Conservation (phyloP, 768 basidiomycete genomes). For the Pisolithus albus region DNA sequence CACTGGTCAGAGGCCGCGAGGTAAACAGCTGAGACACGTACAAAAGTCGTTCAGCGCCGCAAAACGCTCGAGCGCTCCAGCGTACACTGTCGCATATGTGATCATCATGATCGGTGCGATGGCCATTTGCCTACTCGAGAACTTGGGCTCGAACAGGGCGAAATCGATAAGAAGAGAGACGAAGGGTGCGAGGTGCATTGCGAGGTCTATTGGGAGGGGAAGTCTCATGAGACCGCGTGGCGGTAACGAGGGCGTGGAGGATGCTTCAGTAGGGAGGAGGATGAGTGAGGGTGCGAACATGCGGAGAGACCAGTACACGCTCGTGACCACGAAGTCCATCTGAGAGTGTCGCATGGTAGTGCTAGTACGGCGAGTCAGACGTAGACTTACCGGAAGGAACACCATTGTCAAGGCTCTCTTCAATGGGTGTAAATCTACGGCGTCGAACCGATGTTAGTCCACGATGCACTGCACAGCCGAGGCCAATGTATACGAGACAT, state of each 20-base stretch:
- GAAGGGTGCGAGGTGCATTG: conserved; percentile 56
- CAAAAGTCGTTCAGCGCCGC: neutral
- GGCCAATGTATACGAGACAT: neutral
- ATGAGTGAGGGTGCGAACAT: conserved; percentile 52
- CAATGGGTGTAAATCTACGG: neutral
- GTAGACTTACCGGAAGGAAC: neutral
- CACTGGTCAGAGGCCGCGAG: neutral
- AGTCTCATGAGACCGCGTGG: conserved; percentile 20
- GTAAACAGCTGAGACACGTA: neutral
- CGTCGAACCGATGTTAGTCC: neutral
- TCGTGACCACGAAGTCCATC: conserved; percentile 37
- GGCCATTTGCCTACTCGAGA: conserved; percentile 17
- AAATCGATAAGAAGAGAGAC: conserved; percentile 57
- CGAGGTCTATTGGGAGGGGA: conserved; percentile 50
- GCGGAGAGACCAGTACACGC: conserved; percentile 62
- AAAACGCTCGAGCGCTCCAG: neutral
- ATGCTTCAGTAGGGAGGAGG: conserved; percentile 25
- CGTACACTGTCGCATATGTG: neutral
- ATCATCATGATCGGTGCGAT: conserved; percentile 1
- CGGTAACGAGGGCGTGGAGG: neutral
- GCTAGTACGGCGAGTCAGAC: neutral
- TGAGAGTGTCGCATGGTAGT: conserved; percentile 6
- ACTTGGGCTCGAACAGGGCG: conserved; percentile 52
- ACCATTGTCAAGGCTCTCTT: neutral
- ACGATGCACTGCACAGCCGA: neutral